These are phyloP conservation scores for Aureobasidium vineae DNA, from an alignment of 2,329 filamentous ascomycete genomes.

Conservation along the genomic window DNA sequence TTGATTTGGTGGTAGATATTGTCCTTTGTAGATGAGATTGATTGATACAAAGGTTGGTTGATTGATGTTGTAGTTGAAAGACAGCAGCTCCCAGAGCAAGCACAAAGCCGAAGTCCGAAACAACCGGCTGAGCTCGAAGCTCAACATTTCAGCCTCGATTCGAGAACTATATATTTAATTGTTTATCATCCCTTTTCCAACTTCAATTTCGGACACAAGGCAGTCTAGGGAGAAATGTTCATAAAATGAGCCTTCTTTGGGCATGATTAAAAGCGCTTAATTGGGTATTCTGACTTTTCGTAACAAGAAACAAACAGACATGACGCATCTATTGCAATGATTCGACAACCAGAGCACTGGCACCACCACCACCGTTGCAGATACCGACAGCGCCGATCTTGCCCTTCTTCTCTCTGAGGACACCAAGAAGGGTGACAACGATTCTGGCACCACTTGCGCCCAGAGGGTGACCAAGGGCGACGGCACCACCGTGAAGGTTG, in stretches of 20 bases:
- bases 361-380: constrained; percentile 96
- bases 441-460: constrained; percentile 94
- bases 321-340: constrained; percentile 31
- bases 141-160: neutral
- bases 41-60: neutral
- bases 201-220: neutral
- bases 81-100: neutral
- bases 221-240: neutral
- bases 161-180: no score
- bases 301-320: constrained; percentile 26
- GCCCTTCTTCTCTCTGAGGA: constrained; percentile 84
- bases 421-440: constrained; percentile 82
- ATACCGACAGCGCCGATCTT: constrained; percentile 95
- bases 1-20: neutral
- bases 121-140: neutral
- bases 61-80: neutral
- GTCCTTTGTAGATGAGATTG: neutral
- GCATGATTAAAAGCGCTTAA: constrained; percentile 25
- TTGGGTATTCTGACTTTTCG: constrained; percentile 26
- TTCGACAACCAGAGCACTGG: constrained; percentile 91
- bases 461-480: constrained; percentile 92
- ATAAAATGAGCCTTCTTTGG: constrained; percentile 17
- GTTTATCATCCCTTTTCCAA: neutral
- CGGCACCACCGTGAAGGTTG: constrained; percentile 91
- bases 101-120: constrained; percentile 17